Evolutionary conservation across 257 asterid species (phyloP).

Genomic region (Solanum bulbocastanum): DNA sequence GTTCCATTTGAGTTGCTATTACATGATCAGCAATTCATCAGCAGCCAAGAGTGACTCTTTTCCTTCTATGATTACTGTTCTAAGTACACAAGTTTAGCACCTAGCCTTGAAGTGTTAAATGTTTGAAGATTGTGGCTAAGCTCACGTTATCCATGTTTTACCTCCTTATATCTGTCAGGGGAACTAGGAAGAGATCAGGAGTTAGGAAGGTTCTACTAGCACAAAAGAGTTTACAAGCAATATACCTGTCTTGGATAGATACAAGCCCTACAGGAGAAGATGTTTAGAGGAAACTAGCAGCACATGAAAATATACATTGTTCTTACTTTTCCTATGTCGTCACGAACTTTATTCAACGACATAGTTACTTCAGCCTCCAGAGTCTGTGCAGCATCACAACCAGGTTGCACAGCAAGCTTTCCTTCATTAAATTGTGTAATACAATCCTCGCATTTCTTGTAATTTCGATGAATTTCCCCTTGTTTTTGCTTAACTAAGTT

Average conservation of each 20-base stretch:
- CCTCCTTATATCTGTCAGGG: background rate
- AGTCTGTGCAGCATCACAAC: conserved; percentile 79
- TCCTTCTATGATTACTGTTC: background rate
- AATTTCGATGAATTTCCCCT: conserved; percentile 41
- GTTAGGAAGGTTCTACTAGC: background rate
- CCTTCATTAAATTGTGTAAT: conserved; percentile 61
- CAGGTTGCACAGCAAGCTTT: conserved; percentile 67
- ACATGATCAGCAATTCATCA: background rate
- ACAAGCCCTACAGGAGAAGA: background rate
- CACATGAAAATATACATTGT: background rate
- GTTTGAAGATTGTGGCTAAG: background rate
- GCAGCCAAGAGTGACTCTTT: background rate
- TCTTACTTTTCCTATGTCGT: conserved; percentile 58
- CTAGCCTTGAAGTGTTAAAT: background rate
- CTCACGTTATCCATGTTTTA: background rate
- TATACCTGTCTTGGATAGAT: background rate
- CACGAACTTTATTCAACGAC: conserved; percentile 67
- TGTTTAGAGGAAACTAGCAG: background rate
- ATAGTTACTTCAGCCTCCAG: conserved; percentile 73
- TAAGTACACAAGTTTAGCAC: background rate
- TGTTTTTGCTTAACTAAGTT: conserved; percentile 50
- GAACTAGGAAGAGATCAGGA: background rate
- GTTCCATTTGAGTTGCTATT: background rate
- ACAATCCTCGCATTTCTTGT: conserved; percentile 40
- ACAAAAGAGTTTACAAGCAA: background rate